Percentiles rank a stretch among this genome's conserved stretches.
These are phyloP conservation scores for Stereocaulon alpinum DNA, from an alignment of 495 filamentous ascomycete genomes.

Conservation along the genomic window DNA sequence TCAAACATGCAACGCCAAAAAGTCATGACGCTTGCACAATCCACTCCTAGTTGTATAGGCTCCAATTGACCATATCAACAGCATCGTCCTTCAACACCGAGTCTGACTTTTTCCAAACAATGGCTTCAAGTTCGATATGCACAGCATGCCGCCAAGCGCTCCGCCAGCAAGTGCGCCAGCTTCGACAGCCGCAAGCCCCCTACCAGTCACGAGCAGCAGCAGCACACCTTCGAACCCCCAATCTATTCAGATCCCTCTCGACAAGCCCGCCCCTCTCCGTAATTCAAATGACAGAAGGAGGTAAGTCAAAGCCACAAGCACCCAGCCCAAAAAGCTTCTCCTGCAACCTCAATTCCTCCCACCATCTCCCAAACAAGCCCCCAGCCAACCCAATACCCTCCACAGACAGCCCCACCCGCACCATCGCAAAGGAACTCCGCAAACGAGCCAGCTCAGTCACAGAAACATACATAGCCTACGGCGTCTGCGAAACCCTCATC, in stretches of 20 bases:
- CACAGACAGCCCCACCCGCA: neutral
- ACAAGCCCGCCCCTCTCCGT: neutral
- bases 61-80: neutral
- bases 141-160: constrained; percentile 14
- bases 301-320: neutral
- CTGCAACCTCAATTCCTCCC: neutral
- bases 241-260: constrained; percentile 3
- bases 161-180: neutral
- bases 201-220: neutral
- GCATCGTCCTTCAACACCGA: neutral
- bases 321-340: neutral
- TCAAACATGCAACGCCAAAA: neutral
- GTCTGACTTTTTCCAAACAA: neutral
- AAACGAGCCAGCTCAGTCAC: constrained; percentile 29
- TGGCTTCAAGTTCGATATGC: constrained; percentile 11
- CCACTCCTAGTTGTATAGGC: too few relatives aligned
- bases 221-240: neutral
- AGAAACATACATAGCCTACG: constrained; percentile 67
- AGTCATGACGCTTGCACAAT: constrained; percentile 17
- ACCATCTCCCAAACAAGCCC: neutral
- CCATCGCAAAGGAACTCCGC: constrained; percentile 18
- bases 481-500: constrained; percentile 66
- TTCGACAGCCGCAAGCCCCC: neutral
- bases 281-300: neutral
- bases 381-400: neutral